phyloP scores from a whole-genome alignment of 116 monocot species.

The Dioscorea cayenensis region DNA sequence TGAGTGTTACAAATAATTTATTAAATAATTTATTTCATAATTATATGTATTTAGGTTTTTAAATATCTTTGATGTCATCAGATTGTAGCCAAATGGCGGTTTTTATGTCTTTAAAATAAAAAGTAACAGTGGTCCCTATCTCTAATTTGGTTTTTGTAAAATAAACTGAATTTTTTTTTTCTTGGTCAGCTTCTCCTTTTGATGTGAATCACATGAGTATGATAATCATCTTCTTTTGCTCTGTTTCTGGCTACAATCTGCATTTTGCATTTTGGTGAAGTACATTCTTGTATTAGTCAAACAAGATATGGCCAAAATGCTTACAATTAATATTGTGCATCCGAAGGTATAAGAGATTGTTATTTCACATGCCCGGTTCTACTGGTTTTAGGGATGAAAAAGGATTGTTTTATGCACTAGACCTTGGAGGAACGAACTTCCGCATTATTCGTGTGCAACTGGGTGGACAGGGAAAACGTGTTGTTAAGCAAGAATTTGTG shows the following conservation, averaged over 20 bases:
- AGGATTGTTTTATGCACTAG: constrained; percentile 76
- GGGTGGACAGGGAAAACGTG: constrained; percentile 41
- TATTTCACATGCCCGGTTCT: background rate
- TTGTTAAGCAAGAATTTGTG: constrained; percentile 50
- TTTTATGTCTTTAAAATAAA: too few relatives aligned
- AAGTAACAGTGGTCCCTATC: too few relatives aligned
- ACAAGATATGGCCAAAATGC: background rate
- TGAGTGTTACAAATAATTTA: too few relatives aligned
- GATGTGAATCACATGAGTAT: background rate
- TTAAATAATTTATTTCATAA: too few relatives aligned
- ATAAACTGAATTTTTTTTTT: too few relatives aligned
- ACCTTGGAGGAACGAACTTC: constrained; percentile 83
- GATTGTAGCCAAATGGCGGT: too few relatives aligned
- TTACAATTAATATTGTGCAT: background rate
- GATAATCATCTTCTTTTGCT: background rate
- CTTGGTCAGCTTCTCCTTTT: background rate
- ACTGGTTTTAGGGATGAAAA: constrained; percentile 39
- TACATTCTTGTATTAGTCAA: background rate
- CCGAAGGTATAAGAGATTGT: background rate
- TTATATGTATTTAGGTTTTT: too few relatives aligned
- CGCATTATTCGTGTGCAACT: constrained; percentile 63
- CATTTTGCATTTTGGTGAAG: background rate
- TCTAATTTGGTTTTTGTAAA: too few relatives aligned
- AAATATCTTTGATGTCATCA: too few relatives aligned
- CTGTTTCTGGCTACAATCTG: background rate